Percentiles rank a stretch among this genome's conserved stretches.
phyloP scores from a whole-genome alignment of 2,329 filamentous ascomycete genomes.

The Albifimbria verrucaria region DNA sequence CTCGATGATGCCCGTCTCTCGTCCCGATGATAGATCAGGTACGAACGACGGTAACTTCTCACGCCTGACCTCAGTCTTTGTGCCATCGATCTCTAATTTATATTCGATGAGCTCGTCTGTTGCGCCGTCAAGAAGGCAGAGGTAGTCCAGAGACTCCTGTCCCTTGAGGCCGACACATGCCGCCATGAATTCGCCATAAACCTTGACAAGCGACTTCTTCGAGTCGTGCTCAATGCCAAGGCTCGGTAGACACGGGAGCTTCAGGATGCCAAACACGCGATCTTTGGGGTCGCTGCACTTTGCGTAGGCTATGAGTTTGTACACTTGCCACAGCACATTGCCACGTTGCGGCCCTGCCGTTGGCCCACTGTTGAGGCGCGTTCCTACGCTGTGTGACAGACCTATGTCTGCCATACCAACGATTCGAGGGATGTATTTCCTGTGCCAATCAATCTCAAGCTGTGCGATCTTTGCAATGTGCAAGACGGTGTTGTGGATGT shows the following conservation, averaged over 20 bases:
- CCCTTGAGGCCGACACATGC: not conserved
- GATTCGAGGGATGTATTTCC: not conserved
- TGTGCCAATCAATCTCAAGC: not conserved
- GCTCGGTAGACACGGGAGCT: not conserved
- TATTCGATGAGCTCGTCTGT: not conserved
- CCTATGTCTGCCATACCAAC: not conserved
- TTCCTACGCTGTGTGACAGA: not conserved
- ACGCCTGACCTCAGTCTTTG: not conserved
- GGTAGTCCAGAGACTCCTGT: not conserved
- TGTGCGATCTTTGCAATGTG: constrained; percentile 2
- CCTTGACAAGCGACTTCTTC: not conserved
- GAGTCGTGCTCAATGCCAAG: not conserved
- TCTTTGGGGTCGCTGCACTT: not conserved
- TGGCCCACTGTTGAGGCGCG: not conserved
- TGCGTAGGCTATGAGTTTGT: not conserved
- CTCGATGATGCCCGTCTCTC: not conserved
- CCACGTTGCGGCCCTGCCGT: not conserved
- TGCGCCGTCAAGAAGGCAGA: not conserved
- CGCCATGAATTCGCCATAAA: not conserved
- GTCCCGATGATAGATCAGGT: not conserved
- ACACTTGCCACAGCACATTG: not conserved
- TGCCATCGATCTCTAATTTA: not conserved
- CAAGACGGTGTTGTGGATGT: not conserved
- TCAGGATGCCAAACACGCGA: not conserved
- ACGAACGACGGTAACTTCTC: not conserved